Base-by-base conservation (phyloP, 1,284 basidiomycete genomes). In the Boletellus deceptivus region DNA sequence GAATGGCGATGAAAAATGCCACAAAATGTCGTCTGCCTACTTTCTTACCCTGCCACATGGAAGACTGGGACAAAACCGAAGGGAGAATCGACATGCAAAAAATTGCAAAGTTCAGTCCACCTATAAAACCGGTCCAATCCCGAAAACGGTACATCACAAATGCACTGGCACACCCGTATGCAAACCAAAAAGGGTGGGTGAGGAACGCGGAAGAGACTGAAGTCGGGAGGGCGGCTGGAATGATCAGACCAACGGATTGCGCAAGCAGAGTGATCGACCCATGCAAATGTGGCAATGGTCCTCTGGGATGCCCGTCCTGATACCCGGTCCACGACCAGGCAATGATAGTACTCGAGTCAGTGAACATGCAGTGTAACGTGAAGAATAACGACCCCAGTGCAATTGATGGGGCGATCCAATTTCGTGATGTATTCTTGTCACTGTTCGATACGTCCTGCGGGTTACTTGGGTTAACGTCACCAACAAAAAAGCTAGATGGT, bases 321-420 rank as follows among this genome's bases (percentile, higher is more conserved):
- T 87, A 96, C 2, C 94, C 94, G 0, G 89, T 89, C 92, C 93
- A 97, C 1, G 89, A 86, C 90, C 91, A 96, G 2, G 91, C 84
- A 54, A 96, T 82, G 49, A 95, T 78, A 0, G 92, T 94, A 53
- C 87, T 89, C 1, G 86, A 74, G 59, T 98, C 93, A 6, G 84
- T 83, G 38, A 92, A 73, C 50, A 93, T 78, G 33, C 83, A 87
- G 63, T 96, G 91, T 0, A 95, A 61, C 13, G 83, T 78, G 72
- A 91, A 93, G 16, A 94, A 70, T 29, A 92, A 71, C 34, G 80
- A 77, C 3, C 91, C 92, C 6, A 94, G 72, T 0, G 90, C 83
- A 31, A 90, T 57, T 0, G 84, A 78, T 4, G 74, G 68, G 1
- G 67, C 59, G 14, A 83, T 50, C 77, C 82, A 83, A 52, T 66